A percentile compares a stretch with the other conserved stretches of the same genome.
These are phyloP conservation scores for Cutaneotrichosporon arboriforme DNA, from an alignment of 1,284 basidiomycete genomes.

Conservation along the genomic window DNA sequence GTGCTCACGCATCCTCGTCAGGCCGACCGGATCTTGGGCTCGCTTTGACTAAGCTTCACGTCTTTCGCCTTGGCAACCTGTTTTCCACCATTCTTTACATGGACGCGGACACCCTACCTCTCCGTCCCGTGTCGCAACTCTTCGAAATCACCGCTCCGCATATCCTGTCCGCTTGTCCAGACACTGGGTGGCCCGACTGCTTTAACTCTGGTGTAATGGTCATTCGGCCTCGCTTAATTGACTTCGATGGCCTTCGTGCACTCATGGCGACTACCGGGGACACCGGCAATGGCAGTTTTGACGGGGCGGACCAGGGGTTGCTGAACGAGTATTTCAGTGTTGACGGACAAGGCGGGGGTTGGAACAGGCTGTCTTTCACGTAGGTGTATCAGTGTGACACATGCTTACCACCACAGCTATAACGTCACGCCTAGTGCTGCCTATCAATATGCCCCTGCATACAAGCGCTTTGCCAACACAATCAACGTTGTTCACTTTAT, in stretches of 20 bases:
- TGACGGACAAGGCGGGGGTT: constrained; percentile 62
- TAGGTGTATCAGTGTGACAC: constrained; percentile 19
- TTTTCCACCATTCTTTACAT: constrained; percentile 89
- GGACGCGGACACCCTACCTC: constrained; percentile 90
- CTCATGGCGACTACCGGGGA: constrained; percentile 8
- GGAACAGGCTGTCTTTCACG: constrained; percentile 88
- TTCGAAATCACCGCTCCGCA: constrained; percentile 56
- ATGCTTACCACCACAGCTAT: constrained; percentile 52
- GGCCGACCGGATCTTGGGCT: constrained; percentile 87
- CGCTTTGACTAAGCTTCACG: constrained; percentile 91
- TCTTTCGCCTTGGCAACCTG: constrained; percentile 75
- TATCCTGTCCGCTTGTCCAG: constrained; percentile 72
- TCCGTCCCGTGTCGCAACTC: constrained; percentile 80
- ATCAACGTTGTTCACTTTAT: constrained; percentile 93
- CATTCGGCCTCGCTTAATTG: constrained; percentile 69
- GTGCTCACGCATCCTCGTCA: constrained; percentile 41
- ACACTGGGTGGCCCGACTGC: constrained; percentile 97
- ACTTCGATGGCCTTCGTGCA: constrained; percentile 67
- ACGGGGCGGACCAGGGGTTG: constrained; percentile 93
- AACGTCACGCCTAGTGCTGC: constrained; percentile 97
- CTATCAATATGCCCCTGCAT: constrained; percentile 97
- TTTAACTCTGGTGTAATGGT: constrained; percentile 97
- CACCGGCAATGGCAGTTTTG: constrained; percentile 72
- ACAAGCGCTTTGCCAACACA: constrained; percentile 80
- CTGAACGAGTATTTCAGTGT: constrained; percentile 79